Conservation (phyloP, 1,139 yeast species). For the Kurtzmaniella quercitrusa region DNA sequence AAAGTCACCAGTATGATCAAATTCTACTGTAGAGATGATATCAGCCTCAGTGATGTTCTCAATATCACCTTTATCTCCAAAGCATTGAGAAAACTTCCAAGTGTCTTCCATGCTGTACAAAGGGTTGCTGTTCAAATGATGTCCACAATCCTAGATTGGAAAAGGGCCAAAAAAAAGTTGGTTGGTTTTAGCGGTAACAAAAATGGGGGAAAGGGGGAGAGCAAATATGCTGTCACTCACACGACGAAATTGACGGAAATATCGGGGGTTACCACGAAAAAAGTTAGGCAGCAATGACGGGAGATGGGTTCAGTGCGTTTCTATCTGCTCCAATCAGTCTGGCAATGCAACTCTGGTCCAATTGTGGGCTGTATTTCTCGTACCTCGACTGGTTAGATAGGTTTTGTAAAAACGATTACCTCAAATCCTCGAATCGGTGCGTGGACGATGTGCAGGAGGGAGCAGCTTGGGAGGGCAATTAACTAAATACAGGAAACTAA, state of each 20-base stretch:
- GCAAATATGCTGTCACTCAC: too few relatives aligned
- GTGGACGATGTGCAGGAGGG: slow-evolving; percentile 1
- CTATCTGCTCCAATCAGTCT: not conserved
- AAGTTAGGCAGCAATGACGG: not conserved
- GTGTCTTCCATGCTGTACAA: slow-evolving; percentile 22
- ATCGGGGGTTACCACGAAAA: not conserved
- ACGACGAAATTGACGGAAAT: not conserved
- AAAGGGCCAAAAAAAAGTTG: not conserved
- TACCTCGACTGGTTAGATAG: not conserved
- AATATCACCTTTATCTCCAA: slow-evolving; percentile 97
- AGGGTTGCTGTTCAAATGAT: not conserved
- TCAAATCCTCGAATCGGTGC: not conserved
- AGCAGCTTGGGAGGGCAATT: not conserved
- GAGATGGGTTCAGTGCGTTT: not conserved
- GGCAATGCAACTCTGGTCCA: not conserved
- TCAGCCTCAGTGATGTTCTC: slow-evolving; percentile 97
- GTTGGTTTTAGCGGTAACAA: not conserved
- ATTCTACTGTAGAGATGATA: slow-evolving; percentile 94
- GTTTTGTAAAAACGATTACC: not conserved
- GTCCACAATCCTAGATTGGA: not conserved
- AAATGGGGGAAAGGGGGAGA: not conserved
- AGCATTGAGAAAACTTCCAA: slow-evolving; percentile 84
- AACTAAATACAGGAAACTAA: not conserved
- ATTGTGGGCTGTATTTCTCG: not conserved
- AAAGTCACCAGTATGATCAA: slow-evolving; percentile 91